Conservation (phyloP, 306 rosid genomes). For the Vachellia collinsii region DNA sequence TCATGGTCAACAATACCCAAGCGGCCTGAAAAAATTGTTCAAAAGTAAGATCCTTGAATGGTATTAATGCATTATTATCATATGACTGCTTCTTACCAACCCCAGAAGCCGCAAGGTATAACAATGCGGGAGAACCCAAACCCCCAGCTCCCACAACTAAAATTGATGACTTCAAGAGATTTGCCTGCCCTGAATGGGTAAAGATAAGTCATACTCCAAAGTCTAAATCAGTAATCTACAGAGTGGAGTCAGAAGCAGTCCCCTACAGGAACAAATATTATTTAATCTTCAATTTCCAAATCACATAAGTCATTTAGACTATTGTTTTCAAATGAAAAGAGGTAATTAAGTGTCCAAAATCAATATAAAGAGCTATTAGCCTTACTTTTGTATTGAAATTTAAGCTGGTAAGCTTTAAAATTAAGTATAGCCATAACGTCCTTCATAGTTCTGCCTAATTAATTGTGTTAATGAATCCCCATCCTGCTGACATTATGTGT, state of each 20-base stretch:
- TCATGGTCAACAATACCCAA: conserved; percentile 92
- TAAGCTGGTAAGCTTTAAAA: background rate
- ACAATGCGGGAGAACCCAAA: conserved; percentile 88
- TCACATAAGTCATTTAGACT: background rate
- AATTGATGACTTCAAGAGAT: conserved; percentile 74
- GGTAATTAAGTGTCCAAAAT: background rate
- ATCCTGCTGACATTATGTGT: background rate
- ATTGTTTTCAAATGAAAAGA: background rate
- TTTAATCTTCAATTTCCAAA: background rate
- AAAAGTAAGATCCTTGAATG: conserved; percentile 35
- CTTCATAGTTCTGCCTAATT: background rate
- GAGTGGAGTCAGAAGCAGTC: background rate
- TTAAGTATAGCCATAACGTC: background rate
- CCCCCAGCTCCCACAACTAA: conserved; percentile 98
- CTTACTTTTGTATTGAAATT: background rate
- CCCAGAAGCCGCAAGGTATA: conserved; percentile 91
- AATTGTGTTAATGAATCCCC: background rate
- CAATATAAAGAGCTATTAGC: background rate
- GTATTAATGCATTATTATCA: background rate
- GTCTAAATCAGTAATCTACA: background rate
- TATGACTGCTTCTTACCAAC: conserved; percentile 56
- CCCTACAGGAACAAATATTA: background rate
- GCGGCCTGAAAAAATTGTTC: conserved; percentile 52
- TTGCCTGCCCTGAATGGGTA: conserved; percentile 63
- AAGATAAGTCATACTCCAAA: background rate